Conservation (phyloP, 306 rosid genomes). For the Corylus heterophylla region DNA sequence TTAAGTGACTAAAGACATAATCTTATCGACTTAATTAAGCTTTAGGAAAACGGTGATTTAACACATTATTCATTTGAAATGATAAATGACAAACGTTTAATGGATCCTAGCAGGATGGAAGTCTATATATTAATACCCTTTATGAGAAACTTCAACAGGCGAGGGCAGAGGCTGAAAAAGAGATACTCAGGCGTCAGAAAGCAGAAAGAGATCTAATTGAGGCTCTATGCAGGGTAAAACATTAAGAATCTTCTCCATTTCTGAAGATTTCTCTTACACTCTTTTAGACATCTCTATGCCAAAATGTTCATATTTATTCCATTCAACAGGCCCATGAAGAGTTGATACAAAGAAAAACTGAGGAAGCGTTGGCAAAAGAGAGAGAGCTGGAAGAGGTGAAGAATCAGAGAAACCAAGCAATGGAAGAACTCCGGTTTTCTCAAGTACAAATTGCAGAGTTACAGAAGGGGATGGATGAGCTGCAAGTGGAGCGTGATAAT, state of each 20-base stretch:
- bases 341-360: conserved; percentile 58
- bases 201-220: neutral
- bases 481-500: conserved; percentile 56
- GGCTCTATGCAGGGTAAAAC: neutral
- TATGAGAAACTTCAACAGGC: neutral
- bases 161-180: neutral
- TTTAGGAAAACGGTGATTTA: no score
- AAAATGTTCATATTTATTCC: no score
- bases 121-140: neutral
- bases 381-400: conserved; percentile 50
- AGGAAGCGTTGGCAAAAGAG: conserved; percentile 53
- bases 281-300: no score
- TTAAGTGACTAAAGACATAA: no score
- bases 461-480: conserved; percentile 57
- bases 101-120: neutral
- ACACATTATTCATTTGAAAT: no score
- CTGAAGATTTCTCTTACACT: no score
- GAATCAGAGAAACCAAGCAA: conserved; percentile 37
- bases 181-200: neutral
- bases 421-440: conserved; percentile 51
- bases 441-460: conserved; percentile 47
- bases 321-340: conserved; percentile 62
- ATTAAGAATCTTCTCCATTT: no score
- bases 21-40: no score
- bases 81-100: neutral